A percentile compares a stretch with the other conserved stretches of the same genome.
These are phyloP conservation scores for Penicillium lagena DNA, from an alignment of 495 filamentous ascomycete genomes.

Conservation along the genomic window DNA sequence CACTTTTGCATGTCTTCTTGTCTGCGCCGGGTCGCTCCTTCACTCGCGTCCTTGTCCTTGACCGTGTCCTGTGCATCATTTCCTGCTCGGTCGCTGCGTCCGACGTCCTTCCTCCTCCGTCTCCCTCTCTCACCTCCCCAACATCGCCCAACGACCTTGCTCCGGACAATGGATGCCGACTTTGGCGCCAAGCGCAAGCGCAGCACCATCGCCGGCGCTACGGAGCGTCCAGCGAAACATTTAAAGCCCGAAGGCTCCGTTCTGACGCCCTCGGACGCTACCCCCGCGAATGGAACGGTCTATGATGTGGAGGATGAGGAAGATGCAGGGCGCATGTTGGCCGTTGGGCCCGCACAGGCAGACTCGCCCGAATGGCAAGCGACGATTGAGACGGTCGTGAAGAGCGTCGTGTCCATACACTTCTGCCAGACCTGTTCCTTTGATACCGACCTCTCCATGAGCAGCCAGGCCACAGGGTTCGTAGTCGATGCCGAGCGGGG, in stretches of 20 bases:
- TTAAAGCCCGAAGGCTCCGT: conserved; percentile 40
- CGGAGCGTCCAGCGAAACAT: conserved; percentile 53
- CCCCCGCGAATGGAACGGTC: conserved; percentile 41
- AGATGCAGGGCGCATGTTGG: conserved; percentile 31
- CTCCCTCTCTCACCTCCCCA: neutral
- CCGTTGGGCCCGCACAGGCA: conserved; percentile 47
- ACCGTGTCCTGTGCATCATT: neutral
- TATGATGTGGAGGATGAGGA: conserved; percentile 44
- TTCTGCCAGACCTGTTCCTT: conserved; percentile 99
- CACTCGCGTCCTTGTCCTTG: too few species aligned
- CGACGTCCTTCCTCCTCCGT: neutral
- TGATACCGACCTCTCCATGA: conserved; percentile 88
- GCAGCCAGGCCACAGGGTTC: conserved; percentile 94
- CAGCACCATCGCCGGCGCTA: conserved; percentile 38
- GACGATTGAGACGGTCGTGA: conserved; percentile 88
- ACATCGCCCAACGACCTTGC: neutral
- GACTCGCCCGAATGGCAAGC: conserved; percentile 96
- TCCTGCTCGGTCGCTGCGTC: neutral
- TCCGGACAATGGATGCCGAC: conserved; percentile 32
- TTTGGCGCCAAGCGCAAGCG: conserved; percentile 55
- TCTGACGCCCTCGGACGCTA: conserved; percentile 36
- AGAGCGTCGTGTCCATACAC: conserved; percentile 91
- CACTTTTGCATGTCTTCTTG: too few species aligned
- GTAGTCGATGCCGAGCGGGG: conserved; percentile 94
- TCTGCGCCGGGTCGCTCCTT: too few species aligned